Conservation (phyloP, 2,329 filamentous ascomycete genomes). For the Hymenoscyphus occultus region DNA sequence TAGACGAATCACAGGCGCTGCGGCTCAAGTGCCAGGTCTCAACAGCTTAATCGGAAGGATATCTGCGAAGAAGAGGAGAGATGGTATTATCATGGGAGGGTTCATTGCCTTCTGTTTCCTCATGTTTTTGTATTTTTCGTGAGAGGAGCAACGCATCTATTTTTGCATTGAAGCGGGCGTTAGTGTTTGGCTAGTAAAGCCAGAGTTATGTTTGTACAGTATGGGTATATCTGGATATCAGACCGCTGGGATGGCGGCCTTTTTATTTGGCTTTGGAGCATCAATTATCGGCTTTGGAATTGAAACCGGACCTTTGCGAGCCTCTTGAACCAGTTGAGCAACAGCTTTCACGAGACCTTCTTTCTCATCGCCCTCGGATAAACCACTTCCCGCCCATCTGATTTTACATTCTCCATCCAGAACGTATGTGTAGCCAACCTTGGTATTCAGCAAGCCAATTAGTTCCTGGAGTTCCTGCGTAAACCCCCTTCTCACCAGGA, state of each 20-base stretch:
- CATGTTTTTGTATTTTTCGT: constrained; percentile 77
- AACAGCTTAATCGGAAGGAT: constrained; percentile 91
- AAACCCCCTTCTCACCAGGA: constrained; percentile 57
- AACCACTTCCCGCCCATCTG: constrained; percentile 85
- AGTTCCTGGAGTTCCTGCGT: constrained; percentile 60
- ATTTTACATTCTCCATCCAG: constrained; percentile 86
- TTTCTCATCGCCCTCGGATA: constrained; percentile 62
- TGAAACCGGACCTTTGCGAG: constrained; percentile 32
- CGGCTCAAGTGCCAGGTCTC: constrained; percentile 87
- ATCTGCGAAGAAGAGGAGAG: constrained; percentile 88
- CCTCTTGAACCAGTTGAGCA: constrained; percentile 59
- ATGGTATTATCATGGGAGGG: constrained; percentile 86
- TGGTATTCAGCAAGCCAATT: constrained; percentile 76
- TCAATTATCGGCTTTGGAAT: constrained; percentile 8
- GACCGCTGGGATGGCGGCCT: constrained; percentile 18
- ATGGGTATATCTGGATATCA: constrained; percentile 32
- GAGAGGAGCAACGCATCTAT: constrained; percentile 31
- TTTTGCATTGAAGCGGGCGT: constrained; percentile 32
- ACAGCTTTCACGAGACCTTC: constrained; percentile 64
- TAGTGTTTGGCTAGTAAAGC: constrained; percentile 24
- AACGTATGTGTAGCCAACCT: constrained; percentile 84
- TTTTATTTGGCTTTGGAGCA: constrained; percentile 15
- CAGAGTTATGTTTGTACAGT: constrained; percentile 31
- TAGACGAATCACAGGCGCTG: constrained; percentile 81
- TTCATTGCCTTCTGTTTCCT: constrained; percentile 94